phyloP scores from a whole-genome alignment of 75 land plant species.

The Azolla pinnata region DNA sequence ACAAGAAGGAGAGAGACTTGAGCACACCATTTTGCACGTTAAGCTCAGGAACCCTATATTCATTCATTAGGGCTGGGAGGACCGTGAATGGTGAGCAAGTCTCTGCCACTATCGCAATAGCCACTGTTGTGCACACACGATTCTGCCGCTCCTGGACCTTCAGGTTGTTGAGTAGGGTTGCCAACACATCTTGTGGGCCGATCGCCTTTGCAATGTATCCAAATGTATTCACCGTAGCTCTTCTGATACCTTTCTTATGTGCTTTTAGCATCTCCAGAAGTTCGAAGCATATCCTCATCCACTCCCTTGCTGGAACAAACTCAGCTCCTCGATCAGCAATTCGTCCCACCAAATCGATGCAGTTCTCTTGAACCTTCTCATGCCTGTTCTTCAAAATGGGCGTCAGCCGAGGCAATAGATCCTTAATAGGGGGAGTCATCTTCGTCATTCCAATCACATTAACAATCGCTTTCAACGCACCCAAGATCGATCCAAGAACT shows the following conservation, averaged over 20 bases:
- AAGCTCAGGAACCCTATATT: conserved; percentile 90
- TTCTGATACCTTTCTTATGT: conserved; percentile 92
- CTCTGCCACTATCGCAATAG: conserved; percentile 97
- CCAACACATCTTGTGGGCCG: conserved; percentile 95
- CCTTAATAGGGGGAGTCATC: conserved; percentile 98
- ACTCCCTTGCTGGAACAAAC: conserved; percentile 95
- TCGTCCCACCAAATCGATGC: conserved; percentile 94
- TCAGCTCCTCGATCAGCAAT: conserved; percentile 99
- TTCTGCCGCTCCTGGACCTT: conserved; percentile 97
- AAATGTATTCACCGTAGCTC: conserved; percentile 98
- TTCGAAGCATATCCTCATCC: conserved; percentile 99
- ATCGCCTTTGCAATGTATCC: conserved; percentile 98
- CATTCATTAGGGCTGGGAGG: conserved; percentile 92
- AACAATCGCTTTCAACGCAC: conserved; percentile 90
- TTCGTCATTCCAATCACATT: conserved; percentile 99
- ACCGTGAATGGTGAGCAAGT: conserved; percentile 98
- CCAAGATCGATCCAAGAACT: conserved; percentile 87
- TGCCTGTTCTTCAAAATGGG: conserved; percentile 93
- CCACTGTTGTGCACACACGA: conserved; percentile 97
- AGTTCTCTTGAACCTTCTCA: conserved; percentile 97
- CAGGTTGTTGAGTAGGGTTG: conserved; percentile 82
- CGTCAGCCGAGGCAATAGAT: conserved; percentile 79
- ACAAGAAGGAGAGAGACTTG: conserved; percentile 89
- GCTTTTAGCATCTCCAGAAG: conserved; percentile 97
- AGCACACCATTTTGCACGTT: conserved; percentile 96